Base-by-base conservation (phyloP, 108 stramenopile genomes). In the Nitzschia inconspicua region DNA sequence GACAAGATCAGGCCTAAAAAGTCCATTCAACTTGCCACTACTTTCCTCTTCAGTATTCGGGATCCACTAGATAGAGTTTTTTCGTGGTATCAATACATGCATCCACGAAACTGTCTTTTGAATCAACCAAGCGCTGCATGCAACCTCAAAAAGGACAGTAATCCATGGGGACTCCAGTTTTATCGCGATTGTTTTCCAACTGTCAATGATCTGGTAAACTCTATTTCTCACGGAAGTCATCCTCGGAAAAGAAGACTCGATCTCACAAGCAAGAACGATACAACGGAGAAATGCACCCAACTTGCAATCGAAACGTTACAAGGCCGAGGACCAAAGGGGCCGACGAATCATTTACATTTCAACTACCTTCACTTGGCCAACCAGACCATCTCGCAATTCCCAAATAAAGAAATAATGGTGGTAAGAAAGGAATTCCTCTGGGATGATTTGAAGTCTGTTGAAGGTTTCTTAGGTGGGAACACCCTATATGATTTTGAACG, bases 11-110 rank as follows among this genome's bases (percentile, higher is more conserved):
- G 40, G 20, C 68, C 58, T 11, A 42, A 27, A 36, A 34, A 22
- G 2, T 47, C 30, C 30, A 34, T 53, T n/a, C 9, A 18, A 1
- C 27, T 34, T 46, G 48, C 59, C n/a, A 60, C 48, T 16, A 26
- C 60, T 3, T 73, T 66, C 39, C 13, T 73, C 22, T 34, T 66
- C 26, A 73, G 58, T 34, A 25, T 66, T 2, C 65, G 72, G 1
- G 34, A 73, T 47, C 72, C 72, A 18, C 31, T 73, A 11, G 56
- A 61, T 61, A 63, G 71, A 20, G 44, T 63, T 8, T 32, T 65
- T 2, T 48, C 44, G 9, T 73, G 72, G 72, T 73, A 54, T 37
- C 58, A 60, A 25, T 66, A 73, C 53, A 56, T 73, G 46, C 65
- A 73, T 50, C 72, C 65, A 10, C 2, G 28, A 19, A 63, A 73